Evolutionary conservation across 768 basidiomycete genomes (phyloP), one percentile per base, ranked within the genome.

Genomic region (Boletus subparvulus): DNA sequence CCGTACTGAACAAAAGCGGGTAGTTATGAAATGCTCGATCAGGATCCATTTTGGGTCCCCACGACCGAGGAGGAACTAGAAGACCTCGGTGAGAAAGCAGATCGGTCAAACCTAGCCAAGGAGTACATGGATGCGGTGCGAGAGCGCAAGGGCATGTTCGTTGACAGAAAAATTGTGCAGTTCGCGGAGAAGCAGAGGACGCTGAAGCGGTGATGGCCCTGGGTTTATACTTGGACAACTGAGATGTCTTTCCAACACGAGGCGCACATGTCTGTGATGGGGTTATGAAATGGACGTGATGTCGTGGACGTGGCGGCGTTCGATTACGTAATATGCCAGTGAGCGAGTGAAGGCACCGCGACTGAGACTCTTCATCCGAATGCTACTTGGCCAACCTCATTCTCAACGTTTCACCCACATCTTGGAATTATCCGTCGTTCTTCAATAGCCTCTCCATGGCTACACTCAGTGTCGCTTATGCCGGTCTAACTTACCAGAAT

Each of bases 131-230:
- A 98, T 62, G 78, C 73, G 0, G 96, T 98, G 32, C 81, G 96
- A 63, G 89, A 88, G 63, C 79, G 96, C 28, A 98, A 98, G 67
- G 97, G 97, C 6, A 82, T 98, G 84, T 96, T 95, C 71, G 90
- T 97, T 8, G 94, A 98, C 73, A 78, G 86, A 61, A 98, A 98
- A 76, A 87, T 97, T 32, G 93, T 99, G 1, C 90, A 96, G 67
- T 88, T 86, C 69, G 96, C 97, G 4, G 97, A 98, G 77, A 98
- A 98, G 77, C 97, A 98, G 75, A 81, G 96, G 70, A 98, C 97
- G 28, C 71, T 87, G 62, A 88, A 86, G 65, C 77, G 82, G 64
- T 87, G 73, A 72, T 50, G 45, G 14, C 43, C 45, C 44, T 52
- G 36, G 14, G 17, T 13, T 17, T 10, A 17, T 17, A n/a, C 13